A percentile compares a stretch with the other conserved stretches of the same genome.
phyloP scores from a whole-genome alignment of 2,329 filamentous ascomycete species.

The Colletotrichum gloeosporioides region DNA sequence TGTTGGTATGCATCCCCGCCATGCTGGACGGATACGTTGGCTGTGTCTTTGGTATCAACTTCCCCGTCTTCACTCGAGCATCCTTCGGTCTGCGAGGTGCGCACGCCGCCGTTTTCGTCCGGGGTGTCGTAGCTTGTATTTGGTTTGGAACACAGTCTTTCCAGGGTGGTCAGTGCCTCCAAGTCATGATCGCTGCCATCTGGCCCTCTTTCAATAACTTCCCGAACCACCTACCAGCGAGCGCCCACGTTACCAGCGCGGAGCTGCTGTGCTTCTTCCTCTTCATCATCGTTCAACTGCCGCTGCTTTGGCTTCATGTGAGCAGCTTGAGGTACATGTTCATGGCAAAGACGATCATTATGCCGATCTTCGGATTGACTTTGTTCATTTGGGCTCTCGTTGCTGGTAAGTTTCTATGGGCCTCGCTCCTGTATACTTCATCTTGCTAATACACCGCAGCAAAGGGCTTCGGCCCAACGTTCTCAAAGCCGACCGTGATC shows the following conservation, averaged over 20 bases:
- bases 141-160: conserved; percentile 40
- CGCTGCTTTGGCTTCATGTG: conserved; percentile 26
- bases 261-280: conserved; percentile 28
- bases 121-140: conserved; percentile 40
- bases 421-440: fast-evolving
- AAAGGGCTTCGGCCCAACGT: conserved; percentile 25
- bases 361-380: conserved; percentile 24
- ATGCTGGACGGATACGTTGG: conserved; percentile 27
- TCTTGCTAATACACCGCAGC: background rate
- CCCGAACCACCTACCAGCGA: conserved; percentile 43
- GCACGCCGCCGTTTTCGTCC: conserved; percentile 35
- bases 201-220: conserved; percentile 46
- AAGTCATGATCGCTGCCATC: conserved; percentile 38
- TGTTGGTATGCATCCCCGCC: conserved; percentile 21
- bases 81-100: conserved; percentile 32
- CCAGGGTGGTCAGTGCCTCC: conserved; percentile 33
- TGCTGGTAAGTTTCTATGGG: background rate
- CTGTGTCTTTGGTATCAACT: conserved; percentile 32
- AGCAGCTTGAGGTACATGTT: conserved; percentile 25
- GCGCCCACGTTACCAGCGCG: conserved; percentile 35
- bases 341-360: conserved; percentile 24
- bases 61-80: conserved; percentile 32
- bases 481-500: conserved; percentile 22
- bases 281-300: conserved; percentile 30
- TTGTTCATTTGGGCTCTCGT: conserved; percentile 28